Evolutionary conservation across 2,329 filamentous ascomycete species (phyloP).

Genomic region (Phialophora macrospora): DNA sequence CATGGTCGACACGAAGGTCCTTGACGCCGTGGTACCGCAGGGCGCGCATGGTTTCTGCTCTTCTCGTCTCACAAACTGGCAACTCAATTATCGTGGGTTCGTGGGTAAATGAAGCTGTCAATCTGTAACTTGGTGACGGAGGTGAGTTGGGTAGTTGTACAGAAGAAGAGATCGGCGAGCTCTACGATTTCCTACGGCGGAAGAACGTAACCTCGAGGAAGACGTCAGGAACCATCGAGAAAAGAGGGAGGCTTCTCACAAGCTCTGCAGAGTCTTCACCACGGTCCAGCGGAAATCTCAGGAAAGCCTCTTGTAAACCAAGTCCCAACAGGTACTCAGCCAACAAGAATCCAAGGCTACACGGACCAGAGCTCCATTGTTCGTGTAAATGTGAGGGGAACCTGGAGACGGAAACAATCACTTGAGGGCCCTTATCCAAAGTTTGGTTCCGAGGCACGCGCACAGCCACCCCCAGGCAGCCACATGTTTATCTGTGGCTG

Average conservation of each 20-base stretch:
- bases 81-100: not conserved
- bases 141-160: not conserved
- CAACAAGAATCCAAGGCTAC: not conserved
- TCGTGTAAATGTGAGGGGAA: constrained; percentile 18
- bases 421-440: not conserved
- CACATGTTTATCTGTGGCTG: constrained; percentile 22
- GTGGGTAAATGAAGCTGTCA: not conserved
- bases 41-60: constrained; percentile 42
- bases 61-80: not conserved
- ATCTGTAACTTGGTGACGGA: not conserved
- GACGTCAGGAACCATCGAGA: not conserved
- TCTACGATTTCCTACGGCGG: not conserved
- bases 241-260: not conserved
- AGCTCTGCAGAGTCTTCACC: not conserved
- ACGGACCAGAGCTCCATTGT: not conserved
- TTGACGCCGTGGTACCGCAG: constrained; percentile 46
- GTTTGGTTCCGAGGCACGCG: not conserved
- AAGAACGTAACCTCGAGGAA: not conserved
- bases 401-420: not conserved
- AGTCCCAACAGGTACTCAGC: not conserved
- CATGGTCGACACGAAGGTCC: constrained; percentile 45
- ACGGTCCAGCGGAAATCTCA: constrained; percentile 15
- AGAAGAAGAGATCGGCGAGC: not conserved
- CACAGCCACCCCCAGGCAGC: not conserved
- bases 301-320: not conserved